Percentiles rank a stretch among this genome's conserved stretches.
phyloP scores from a whole-genome alignment of 257 asterid species.

The Ajuga chamaepitys region DNA sequence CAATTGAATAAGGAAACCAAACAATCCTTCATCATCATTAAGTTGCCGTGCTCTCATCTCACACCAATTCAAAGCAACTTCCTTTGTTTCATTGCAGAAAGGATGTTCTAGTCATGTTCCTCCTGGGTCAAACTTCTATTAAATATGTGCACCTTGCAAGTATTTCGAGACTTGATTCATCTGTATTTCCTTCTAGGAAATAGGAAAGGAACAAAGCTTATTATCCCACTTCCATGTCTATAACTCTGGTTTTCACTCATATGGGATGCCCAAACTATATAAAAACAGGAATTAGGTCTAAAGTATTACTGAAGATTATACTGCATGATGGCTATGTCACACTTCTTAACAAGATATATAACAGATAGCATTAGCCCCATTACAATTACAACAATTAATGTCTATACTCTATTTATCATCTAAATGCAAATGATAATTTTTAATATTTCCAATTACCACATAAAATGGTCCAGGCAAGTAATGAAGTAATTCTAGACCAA shows the following conservation, averaged over 20 bases:
- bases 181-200: background rate
- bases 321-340: background rate
- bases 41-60: background rate
- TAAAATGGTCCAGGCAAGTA: background rate
- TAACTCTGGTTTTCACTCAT: background rate
- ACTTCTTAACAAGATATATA: background rate
- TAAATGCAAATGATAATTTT: background rate
- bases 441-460: background rate
- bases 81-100: background rate
- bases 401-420: background rate
- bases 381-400: background rate
- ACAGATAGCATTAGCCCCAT: background rate
- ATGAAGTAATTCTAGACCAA: background rate
- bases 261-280: no score
- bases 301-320: background rate
- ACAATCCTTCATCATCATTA: background rate
- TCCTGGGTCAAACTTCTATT: background rate
- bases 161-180: background rate
- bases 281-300: no score
- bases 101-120: background rate
- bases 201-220: background rate
- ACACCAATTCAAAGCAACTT: background rate
- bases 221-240: background rate
- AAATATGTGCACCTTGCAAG: background rate
- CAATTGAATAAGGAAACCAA: background rate